Evolutionary conservation across 768 basidiomycete species (phyloP).

Genomic region (Leccinum sublutescens): DNA sequence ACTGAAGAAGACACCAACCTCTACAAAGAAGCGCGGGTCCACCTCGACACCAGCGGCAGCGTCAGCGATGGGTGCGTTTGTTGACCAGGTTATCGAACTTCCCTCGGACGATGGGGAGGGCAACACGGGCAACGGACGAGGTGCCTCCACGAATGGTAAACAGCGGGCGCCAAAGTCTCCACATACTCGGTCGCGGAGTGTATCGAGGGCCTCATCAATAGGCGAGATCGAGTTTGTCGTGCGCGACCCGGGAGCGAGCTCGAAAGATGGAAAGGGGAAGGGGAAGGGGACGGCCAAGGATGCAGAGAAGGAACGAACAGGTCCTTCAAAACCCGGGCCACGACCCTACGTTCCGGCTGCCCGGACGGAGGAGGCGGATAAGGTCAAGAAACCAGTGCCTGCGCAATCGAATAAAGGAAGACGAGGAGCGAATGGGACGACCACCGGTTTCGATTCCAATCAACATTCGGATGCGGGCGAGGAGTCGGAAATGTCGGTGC

Average conservation of each 20-base stretch:
- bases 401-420: not conserved
- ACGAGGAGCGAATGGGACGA: not conserved
- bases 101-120: constrained; percentile 18
- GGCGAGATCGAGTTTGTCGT: not conserved
- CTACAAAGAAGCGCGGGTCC: not conserved
- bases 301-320: not conserved
- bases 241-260: not conserved
- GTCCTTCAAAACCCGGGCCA: not conserved
- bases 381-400: not conserved
- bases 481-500: constrained; percentile 7
- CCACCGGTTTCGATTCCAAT: constrained; percentile 2
- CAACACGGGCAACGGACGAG: not conserved
- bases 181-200: not conserved
- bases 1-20: constrained; percentile 9
- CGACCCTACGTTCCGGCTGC: not conserved
- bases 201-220: constrained; percentile 2
- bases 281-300: not conserved
- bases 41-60: not conserved
- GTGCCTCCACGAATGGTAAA: not conserved
- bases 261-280: not conserved
- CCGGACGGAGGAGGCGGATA: not conserved
- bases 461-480: not conserved
- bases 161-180: not conserved
- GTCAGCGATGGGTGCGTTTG: constrained; percentile 11
- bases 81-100: constrained; percentile 25